Base-by-base conservation (phyloP, 148 eudicot species). In the Diospyros kaki region DNA sequence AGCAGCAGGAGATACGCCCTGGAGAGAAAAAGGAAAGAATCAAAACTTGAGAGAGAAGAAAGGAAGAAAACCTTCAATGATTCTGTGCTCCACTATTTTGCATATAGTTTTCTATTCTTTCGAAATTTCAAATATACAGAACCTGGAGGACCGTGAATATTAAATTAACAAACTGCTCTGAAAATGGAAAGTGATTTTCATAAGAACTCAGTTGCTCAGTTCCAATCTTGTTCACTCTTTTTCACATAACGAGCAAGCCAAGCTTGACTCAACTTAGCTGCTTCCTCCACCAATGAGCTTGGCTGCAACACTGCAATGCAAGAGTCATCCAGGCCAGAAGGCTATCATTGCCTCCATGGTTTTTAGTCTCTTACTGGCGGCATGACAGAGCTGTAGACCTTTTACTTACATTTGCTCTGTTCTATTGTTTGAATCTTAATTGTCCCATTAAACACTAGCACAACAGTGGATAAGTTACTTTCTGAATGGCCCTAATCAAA, bases 1-100 rank as follows among this genome's bases (percentile, higher is more conserved):
- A 75, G 94, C 81, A 77, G 90, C 89, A 66, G 89, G 79, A 73
- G 83, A 78, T 73, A 79, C 78, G 73, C 82, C 94, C 98, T 95
- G 85, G 58, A 75, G 61, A 86, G 42, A 71, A 42, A 61, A 56
- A 71, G 42, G 28, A 15, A 54, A 67, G 14, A 60, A 56, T 45
- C 15, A 14, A 71, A 1, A 58, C 50, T 4, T 18, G 70, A 51
- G 4, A 71, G 45, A 73, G 2, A 40, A 41, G 11, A 18, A 69
- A 75, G 52, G 15, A 28, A 81, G 5, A 68, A 62, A 77, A 68
- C 17, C 14, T 43, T 62, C 13, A 71, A 62, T 58, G 15, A 78
- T 6, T 53, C 55, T 38, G 45, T 46, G 39, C 17, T 51, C 38
- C 61, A 60, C 13, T 10, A 70, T 46, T 41, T 67, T 75, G 50